Evolutionary conservation across 805 yeast genomes (phyloP).

Genomic region (Yarrowia sp.): DNA sequence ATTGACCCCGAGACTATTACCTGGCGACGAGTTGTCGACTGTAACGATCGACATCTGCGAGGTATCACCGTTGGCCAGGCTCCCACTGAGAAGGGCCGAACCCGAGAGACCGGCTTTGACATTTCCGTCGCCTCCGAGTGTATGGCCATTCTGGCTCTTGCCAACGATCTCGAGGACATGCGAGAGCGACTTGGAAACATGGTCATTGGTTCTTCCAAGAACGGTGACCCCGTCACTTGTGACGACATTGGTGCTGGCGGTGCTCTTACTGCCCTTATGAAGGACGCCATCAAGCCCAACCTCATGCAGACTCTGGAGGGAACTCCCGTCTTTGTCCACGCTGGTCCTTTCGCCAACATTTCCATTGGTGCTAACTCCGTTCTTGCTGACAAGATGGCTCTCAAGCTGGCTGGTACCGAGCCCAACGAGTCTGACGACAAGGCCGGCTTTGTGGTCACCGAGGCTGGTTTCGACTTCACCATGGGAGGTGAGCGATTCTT

Average conservation of each 20-base stretch:
- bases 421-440: slow-evolving; percentile 41
- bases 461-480: slow-evolving; percentile 97
- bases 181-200: slow-evolving; percentile 81
- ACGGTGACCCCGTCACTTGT: slow-evolving; percentile 82
- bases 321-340: slow-evolving; percentile 97
- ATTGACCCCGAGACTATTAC: slow-evolving; percentile 88
- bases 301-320: slow-evolving; percentile 97
- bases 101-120: slow-evolving; percentile 88
- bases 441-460: slow-evolving; percentile 87
- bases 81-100: slow-evolving; percentile 84
- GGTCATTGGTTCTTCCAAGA: slow-evolving; percentile 76
- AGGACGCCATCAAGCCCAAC: slow-evolving; percentile 94
- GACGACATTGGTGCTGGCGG: slow-evolving; percentile 96
- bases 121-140: slow-evolving; percentile 95
- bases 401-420: slow-evolving; percentile 77
- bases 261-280: slow-evolving; percentile 87
- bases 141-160: slow-evolving; percentile 91
- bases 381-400: slow-evolving; percentile 86
- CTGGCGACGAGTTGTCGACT: slow-evolving; percentile 90
- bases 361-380: slow-evolving; percentile 96
- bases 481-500: slow-evolving; percentile 99
- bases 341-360: slow-evolving; percentile 97
- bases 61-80: slow-evolving; percentile 88
- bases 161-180: slow-evolving; percentile 75
- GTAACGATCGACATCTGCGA: slow-evolving; percentile 88